Evolutionary conservation across 495 filamentous ascomycete species (phyloP), one percentile per base, ranked within the genome.

Genomic region (Copromyces sp.): DNA sequence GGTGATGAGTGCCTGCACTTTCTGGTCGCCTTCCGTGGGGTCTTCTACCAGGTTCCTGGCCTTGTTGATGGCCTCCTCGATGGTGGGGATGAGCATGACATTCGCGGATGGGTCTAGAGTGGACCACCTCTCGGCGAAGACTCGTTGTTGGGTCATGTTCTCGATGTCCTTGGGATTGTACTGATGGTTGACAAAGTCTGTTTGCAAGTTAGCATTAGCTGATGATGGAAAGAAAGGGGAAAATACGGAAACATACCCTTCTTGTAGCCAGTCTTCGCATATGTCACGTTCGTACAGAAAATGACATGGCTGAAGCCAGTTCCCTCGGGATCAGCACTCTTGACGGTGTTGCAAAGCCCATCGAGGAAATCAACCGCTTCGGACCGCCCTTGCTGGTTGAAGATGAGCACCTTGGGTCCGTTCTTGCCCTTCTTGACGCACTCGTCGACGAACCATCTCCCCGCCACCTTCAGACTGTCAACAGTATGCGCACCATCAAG

Each of bases 351-450:
- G 41, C 87, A 79, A 40, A 98, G 86, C 1, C 89, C 90, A 35
- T 86, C 82, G 74, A 94, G 87, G 24, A 96, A 89, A 1, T 89
- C 86, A 14, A 86, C 81, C 11, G 91, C 90, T n/a, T 94, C 93
- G 70, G 91, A 87, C 20, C 94, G 90, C 12, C 91, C 93, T 78
- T 98, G 95, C 77, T 99, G 95, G 82, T 99, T 99, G 87, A 98
- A 99, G 69, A 99, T 89, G 70, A 99, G 83, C 69, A 94, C 89
- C n/a, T 90, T 86, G 11, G 80, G 80, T 0, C 82, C 82, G 6
- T 75, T 17, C 39, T 75, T 80, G 39, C 8, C 75, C 80, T 83
- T 75, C 71, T 80, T 45, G 72, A 79, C 71, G 77, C 78, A 79
- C 82, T 85, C 81, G 73, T 78, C 72, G 70, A 83, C 76, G 76